A percentile compares a stretch with the other conserved stretches of the same genome.
These are phyloP conservation scores for Solanum etuberosum DNA, from an alignment of 257 asterid species.

Conservation along the genomic window DNA sequence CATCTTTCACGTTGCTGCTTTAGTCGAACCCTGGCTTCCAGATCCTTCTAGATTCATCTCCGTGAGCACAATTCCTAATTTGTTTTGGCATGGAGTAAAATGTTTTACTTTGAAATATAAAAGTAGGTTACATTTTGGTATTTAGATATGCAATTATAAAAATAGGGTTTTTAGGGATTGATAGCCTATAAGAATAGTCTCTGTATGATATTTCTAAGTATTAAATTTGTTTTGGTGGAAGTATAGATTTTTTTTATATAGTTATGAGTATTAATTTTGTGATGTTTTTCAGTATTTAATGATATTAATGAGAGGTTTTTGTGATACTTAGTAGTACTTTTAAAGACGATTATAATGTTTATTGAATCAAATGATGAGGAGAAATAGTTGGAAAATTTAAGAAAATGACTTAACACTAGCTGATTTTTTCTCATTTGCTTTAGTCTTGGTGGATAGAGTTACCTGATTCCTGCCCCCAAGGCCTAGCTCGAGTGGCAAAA, in stretches of 20 bases:
- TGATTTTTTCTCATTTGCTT: background rate
- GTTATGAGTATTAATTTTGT: background rate
- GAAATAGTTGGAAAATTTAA: background rate
- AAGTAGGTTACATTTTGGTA: background rate
- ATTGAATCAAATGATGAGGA: background rate
- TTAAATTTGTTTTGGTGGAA: background rate
- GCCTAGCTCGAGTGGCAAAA: too few relatives aligned
- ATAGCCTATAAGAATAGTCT: background rate
- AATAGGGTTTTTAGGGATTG: too few relatives aligned
- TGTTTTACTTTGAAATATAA: background rate
- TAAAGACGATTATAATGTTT: background rate
- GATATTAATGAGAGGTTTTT: background rate
- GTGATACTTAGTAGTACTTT: background rate
- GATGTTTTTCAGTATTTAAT: background rate
- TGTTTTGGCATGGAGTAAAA: background rate
- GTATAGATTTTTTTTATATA: background rate
- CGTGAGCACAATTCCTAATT: conserved; percentile 14
- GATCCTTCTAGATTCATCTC: conserved; percentile 52
- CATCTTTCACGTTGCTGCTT: conserved; percentile 83
- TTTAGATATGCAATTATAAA: too few relatives aligned
- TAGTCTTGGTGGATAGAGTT: background rate
- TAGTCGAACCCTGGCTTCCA: conserved; percentile 95
- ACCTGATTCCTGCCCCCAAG: too few relatives aligned
- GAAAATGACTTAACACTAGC: background rate
- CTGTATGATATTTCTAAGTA: background rate